Evolutionary conservation across 495 filamentous ascomycete species (phyloP).

Genomic region (Schizothecium vesticola): DNA sequence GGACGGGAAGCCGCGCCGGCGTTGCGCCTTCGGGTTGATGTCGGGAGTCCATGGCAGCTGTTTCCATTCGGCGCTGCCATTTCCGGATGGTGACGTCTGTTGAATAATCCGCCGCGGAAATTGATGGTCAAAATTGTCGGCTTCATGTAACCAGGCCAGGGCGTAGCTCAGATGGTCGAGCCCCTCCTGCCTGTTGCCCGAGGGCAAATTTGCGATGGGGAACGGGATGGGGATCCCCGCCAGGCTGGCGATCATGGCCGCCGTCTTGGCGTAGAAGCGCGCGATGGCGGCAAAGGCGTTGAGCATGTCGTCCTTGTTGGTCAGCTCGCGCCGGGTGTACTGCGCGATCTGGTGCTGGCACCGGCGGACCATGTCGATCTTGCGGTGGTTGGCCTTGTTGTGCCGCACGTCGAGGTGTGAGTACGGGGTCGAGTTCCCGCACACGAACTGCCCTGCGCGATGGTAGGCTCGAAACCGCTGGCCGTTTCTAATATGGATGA

Average conservation of each 20-base stretch:
- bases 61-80: neutral
- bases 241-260: slow-evolving; percentile 15
- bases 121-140: slow-evolving; percentile 1
- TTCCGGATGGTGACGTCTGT: neutral
- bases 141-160: slow-evolving; percentile 7
- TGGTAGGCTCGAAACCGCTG: slow-evolving; percentile 11
- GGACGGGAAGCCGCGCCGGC: slow-evolving; percentile 21
- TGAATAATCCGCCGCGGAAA: slow-evolving; percentile 4
- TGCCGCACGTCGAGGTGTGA: slow-evolving; percentile 18
- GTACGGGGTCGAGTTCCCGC: slow-evolving; percentile 17
- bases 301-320: slow-evolving; percentile 21
- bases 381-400: slow-evolving; percentile 19
- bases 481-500: slow-evolving; percentile 6
- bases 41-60: slow-evolving; percentile 6
- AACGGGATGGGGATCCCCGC: slow-evolving; percentile 14
- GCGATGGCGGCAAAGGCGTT: slow-evolving; percentile 23
- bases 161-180: slow-evolving; percentile 11
- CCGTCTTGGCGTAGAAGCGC: slow-evolving; percentile 18
- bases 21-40: slow-evolving; percentile 14
- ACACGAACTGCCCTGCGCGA: slow-evolving; percentile 13
- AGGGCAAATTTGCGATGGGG: slow-evolving; percentile 8
- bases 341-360: slow-evolving; percentile 11
- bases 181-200: slow-evolving; percentile 1
- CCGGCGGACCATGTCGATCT: slow-evolving; percentile 13
- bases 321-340: slow-evolving; percentile 22